Evolutionary conservation across 164 flowering plant species (phyloP).

Genomic region (Umbellularia californica): DNA sequence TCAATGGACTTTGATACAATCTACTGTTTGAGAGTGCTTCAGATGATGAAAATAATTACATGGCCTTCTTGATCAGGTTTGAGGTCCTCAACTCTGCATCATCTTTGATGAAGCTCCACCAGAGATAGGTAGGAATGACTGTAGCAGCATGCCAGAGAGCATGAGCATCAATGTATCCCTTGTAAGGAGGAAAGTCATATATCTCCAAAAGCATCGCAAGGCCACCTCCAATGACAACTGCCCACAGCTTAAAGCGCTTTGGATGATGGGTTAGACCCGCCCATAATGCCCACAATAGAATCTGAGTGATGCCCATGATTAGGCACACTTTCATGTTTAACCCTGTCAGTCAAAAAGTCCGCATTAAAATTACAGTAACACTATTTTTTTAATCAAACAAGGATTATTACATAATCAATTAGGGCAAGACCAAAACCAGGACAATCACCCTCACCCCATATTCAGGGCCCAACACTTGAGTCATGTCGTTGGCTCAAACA

Average conservation of each 20-base stretch:
- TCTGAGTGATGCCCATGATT: conserved; percentile 51
- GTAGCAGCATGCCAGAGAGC: conserved; percentile 73
- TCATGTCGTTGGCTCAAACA: too few relatives aligned
- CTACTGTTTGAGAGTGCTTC: neutral
- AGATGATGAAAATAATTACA: conserved; percentile 7
- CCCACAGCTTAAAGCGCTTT: conserved; percentile 78
- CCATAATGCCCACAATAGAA: conserved; percentile 77
- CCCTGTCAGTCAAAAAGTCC: conserved; percentile 38
- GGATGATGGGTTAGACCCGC: conserved; percentile 64
- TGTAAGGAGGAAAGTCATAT: conserved; percentile 79
- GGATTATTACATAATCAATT: too few relatives aligned
- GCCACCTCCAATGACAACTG: conserved; percentile 55
- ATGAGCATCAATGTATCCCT: conserved; percentile 74
- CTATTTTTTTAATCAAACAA: too few relatives aligned
- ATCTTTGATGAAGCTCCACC: conserved; percentile 90
- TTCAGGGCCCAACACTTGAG: too few relatives aligned
- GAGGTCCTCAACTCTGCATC: conserved; percentile 70
- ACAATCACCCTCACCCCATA: too few relatives aligned
- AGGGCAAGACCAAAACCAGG: too few relatives aligned
- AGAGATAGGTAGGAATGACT: conserved; percentile 65
- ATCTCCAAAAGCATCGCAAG: conserved; percentile 61
- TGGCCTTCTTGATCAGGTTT: conserved; percentile 53
- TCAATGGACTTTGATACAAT: neutral
- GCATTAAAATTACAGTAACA: neutral
- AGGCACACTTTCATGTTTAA: conserved; percentile 68